These are phyloP conservation scores for Aureobasidium melanogenum DNA, from an alignment of 2,329 filamentous ascomycete genomes.

Conservation along the genomic window DNA sequence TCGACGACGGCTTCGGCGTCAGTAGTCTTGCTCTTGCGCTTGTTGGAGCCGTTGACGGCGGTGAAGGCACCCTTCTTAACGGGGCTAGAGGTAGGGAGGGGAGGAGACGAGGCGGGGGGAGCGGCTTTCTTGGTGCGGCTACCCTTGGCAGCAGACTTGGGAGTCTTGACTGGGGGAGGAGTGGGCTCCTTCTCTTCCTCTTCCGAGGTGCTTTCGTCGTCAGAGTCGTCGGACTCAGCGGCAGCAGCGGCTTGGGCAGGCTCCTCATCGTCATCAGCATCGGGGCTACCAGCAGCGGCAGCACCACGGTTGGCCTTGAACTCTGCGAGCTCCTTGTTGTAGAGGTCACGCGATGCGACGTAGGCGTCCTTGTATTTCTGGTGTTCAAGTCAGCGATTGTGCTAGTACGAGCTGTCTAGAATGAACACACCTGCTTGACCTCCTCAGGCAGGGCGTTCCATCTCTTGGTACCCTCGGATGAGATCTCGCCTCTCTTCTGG, in stretches of 20 bases:
- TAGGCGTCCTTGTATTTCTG: slow-evolving; percentile 51
- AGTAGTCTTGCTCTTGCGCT: slow-evolving; percentile 20
- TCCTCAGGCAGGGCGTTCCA: slow-evolving; percentile 69
- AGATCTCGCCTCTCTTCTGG: slow-evolving; percentile 62
- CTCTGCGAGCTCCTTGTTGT: slow-evolving; percentile 45
- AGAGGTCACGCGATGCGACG: slow-evolving; percentile 46
- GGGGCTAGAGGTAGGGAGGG: slow-evolving; percentile 16
- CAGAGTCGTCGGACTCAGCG: slow-evolving; percentile 14
- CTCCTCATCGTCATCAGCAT: slow-evolving; percentile 26
- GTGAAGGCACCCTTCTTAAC: slow-evolving; percentile 16
- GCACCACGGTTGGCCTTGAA: slow-evolving; percentile 45
- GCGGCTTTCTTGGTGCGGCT: slow-evolving; percentile 23
- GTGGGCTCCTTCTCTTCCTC: slow-evolving; percentile 27
- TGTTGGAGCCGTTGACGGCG: slow-evolving; percentile 15
- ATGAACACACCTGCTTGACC: slow-evolving; percentile 55
- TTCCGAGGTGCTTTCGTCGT: slow-evolving; percentile 23
- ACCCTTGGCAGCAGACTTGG: slow-evolving; percentile 21
- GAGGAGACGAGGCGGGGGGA: slow-evolving; percentile 19
- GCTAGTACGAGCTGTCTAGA: not conserved
- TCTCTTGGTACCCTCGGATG: slow-evolving; percentile 75
- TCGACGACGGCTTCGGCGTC: slow-evolving; percentile 14
- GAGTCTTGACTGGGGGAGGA: slow-evolving; percentile 23
- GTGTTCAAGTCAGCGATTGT: not conserved
- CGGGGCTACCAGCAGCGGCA: slow-evolving; percentile 29
- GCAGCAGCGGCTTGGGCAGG: slow-evolving; percentile 2